A percentile compares a stretch with the other conserved stretches of the same genome.
Conservation (phyloP, 345 rosid species). For the Citrus cavaleriei region DNA sequence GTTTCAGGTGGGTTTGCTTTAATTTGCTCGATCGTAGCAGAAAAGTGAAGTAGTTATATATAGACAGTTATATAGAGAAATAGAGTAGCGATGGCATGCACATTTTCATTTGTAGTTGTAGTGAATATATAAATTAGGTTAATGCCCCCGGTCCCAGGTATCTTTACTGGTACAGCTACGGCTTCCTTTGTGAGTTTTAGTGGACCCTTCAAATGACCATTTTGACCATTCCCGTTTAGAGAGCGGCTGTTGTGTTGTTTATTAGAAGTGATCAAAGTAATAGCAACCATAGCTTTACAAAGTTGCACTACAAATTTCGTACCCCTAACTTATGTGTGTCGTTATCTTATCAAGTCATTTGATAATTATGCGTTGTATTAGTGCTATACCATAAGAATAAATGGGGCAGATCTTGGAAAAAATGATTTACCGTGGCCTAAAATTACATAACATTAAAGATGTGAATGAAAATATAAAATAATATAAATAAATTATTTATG, state of each 20-base stretch:
- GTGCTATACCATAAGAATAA: neutral
- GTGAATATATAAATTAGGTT: neutral
- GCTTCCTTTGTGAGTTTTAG: neutral
- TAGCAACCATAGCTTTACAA: too few relatives aligned
- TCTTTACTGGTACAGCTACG: neutral
- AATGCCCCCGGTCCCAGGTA: neutral
- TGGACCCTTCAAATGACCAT: neutral
- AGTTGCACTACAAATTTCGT: too few relatives aligned
- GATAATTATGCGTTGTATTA: too few relatives aligned
- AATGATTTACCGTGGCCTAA: too few relatives aligned
- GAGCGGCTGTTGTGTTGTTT: neutral
- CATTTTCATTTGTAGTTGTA: neutral
- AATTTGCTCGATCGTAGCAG: constrained; percentile 9
- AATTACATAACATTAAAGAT: too few relatives aligned
- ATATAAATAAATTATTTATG: too few relatives aligned
- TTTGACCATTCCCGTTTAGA: neutral
- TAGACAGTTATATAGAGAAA: constrained; percentile 25
- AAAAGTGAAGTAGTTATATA: constrained; percentile 21
- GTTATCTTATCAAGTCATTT: too few relatives aligned
- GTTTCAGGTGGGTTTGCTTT: neutral
- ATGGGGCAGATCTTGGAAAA: neutral
- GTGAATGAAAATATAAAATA: too few relatives aligned
- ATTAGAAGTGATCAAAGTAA: neutral
- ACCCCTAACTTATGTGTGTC: too few relatives aligned
- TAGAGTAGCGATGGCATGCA: neutral